phyloP scores from a whole-genome alignment of 345 rosid genomes.

The Corchorus olitorius region DNA sequence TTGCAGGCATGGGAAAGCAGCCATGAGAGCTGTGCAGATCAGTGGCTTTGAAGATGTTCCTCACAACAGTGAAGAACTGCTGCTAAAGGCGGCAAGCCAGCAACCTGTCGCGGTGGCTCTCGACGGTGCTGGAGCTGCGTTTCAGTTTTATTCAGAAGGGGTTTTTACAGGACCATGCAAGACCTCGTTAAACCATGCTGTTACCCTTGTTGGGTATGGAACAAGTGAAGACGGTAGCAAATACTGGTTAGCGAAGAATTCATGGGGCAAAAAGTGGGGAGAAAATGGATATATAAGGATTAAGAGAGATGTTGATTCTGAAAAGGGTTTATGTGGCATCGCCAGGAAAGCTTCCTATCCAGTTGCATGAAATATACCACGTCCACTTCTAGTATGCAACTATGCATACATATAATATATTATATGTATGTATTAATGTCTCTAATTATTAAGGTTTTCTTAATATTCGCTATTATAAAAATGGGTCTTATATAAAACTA shows the following conservation, averaged over 20 bases:
- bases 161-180: slow-evolving; percentile 33
- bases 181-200: background rate
- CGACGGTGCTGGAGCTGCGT: slow-evolving; percentile 14
- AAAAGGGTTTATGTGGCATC: slow-evolving; percentile 51
- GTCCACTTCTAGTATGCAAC: background rate
- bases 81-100: slow-evolving; percentile 50
- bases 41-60: slow-evolving; percentile 50
- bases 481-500: no score
- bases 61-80: slow-evolving; percentile 42
- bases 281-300: slow-evolving; percentile 60
- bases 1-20: slow-evolving; percentile 18
- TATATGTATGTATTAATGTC: background rate
- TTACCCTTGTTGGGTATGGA: slow-evolving; percentile 26
- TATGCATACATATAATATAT: no score
- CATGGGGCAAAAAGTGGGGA: slow-evolving; percentile 46
- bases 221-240: slow-evolving; percentile 16
- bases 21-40: slow-evolving; percentile 35
- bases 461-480: no score
- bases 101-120: slow-evolving; percentile 63
- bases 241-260: slow-evolving; percentile 28
- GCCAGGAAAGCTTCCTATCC: slow-evolving; percentile 58
- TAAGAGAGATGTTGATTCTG: slow-evolving; percentile 36
- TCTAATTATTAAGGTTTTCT: no score
- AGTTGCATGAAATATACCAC: slow-evolving; percentile 12
- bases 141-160: slow-evolving; percentile 40